Conservation (phyloP, 192 early-diverging fungal species). For the Tieghemiomyces parasiticus region DNA sequence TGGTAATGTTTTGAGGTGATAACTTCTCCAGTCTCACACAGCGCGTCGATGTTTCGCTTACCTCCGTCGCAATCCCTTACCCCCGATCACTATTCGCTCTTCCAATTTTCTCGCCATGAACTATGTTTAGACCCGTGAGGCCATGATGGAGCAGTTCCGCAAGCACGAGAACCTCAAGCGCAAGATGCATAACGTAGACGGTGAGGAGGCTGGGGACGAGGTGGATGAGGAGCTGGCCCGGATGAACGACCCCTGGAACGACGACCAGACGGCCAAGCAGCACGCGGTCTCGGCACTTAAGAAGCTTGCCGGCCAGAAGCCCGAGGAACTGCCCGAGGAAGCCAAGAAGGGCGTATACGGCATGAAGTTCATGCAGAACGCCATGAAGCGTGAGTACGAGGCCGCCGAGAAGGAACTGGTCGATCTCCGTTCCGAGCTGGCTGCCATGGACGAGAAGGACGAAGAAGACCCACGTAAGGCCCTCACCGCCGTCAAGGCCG, state of each 20-base stretch:
- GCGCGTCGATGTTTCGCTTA: no score
- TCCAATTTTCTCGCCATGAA: no score
- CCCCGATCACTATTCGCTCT: no score
- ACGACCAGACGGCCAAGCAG: constrained; percentile 30
- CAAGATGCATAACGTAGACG: constrained; percentile 58
- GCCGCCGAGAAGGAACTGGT: constrained; percentile 24
- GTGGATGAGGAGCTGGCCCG: constrained; percentile 20
- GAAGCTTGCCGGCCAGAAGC: constrained; percentile 22
- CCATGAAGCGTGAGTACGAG: constrained; percentile 39
- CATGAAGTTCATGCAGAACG: constrained; percentile 98
- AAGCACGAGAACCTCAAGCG: constrained; percentile 61
- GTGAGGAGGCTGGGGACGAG: constrained; percentile 35
- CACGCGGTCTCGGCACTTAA: constrained; percentile 25
- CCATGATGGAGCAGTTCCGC: constrained; percentile 70
- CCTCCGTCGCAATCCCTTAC: no score
- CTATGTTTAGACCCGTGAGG: constrained; percentile 50
- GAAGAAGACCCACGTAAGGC: constrained; percentile 16
- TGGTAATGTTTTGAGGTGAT: no score
- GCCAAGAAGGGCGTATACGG: constrained; percentile 61
- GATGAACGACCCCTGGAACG: constrained; percentile 21
- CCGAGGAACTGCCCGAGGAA: background rate
- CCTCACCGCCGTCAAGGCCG: background rate
- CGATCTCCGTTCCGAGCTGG: constrained; percentile 32
- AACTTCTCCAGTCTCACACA: no score
- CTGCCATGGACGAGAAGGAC: constrained; percentile 20